phyloP scores from a whole-genome alignment of 805 yeast species.

The Candida endomychidarum region DNA sequence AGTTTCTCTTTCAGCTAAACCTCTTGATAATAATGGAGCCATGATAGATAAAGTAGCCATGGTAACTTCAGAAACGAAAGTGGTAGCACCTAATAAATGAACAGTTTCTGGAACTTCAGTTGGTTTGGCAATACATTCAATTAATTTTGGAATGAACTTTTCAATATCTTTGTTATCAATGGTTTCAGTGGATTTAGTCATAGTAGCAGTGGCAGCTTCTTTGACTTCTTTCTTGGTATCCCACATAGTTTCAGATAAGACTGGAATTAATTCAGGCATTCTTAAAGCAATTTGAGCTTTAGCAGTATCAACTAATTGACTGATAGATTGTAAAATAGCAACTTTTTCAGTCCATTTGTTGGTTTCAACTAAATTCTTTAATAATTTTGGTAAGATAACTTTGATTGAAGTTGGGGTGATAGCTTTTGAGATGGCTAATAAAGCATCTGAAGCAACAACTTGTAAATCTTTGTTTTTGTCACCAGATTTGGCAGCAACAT shows the following conservation, averaged over 20 bases:
- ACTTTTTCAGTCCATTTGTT: slow-evolving; percentile 99
- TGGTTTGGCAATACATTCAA: slow-evolving; percentile 96
- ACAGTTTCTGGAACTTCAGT: slow-evolving; percentile 98
- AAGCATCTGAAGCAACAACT: slow-evolving; percentile 72
- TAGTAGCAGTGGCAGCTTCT: slow-evolving; percentile 92
- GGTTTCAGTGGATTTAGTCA: slow-evolving; percentile 95
- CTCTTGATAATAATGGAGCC: slow-evolving; percentile 98
- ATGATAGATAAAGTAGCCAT: slow-evolving; percentile 98
- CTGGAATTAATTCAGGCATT: slow-evolving; percentile 99
- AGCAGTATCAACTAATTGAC: slow-evolving; percentile 89
- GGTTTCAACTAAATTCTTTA: slow-evolving; percentile 63
- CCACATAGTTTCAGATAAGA: slow-evolving; percentile 99
- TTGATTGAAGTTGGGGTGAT: slow-evolving; percentile 93
- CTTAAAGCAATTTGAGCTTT: slow-evolving; percentile 95
- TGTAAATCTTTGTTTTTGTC: slow-evolving; percentile 82
- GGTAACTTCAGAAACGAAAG: slow-evolving; percentile 99
- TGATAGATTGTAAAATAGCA: slow-evolving; percentile 80
- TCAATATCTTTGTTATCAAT: slow-evolving; percentile 99
- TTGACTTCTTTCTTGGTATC: slow-evolving; percentile 99
- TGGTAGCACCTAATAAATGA: slow-evolving; percentile 98
- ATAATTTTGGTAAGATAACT: slow-evolving; percentile 79
- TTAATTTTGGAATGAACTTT: slow-evolving; percentile 97
- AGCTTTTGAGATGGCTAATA: slow-evolving; percentile 73
- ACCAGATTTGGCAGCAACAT: slow-evolving; percentile 77
- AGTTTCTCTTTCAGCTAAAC: slow-evolving; percentile 99